Percentiles rank a stretch among this genome's conserved stretches.
Evolutionary conservation across 2,329 filamentous ascomycete genomes (phyloP).

Genomic region (Lasiodiplodia sp.): DNA sequence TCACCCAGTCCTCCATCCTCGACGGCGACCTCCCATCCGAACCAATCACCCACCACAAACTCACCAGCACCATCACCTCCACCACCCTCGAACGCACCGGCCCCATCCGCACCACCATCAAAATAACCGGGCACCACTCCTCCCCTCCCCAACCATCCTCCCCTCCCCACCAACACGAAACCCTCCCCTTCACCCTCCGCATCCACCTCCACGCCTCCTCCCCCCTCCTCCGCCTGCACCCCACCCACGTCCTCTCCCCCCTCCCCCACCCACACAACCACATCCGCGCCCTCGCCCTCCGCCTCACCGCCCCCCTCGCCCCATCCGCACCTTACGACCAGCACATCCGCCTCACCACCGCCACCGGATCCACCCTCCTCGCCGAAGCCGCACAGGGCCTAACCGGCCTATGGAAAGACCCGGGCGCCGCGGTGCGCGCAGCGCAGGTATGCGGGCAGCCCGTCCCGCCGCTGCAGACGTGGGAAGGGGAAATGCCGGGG

Average conservation of each 20-base stretch:
- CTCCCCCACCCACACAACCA: slow-evolving; percentile 45
- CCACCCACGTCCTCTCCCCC: slow-evolving; percentile 51
- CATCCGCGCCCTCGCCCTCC: slow-evolving; percentile 62
- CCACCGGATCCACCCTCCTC: slow-evolving; percentile 61
- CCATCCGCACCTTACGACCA: slow-evolving; percentile 63
- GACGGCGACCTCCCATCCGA: slow-evolving; percentile 39
- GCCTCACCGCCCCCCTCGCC: slow-evolving; percentile 62
- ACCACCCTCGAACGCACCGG: slow-evolving; percentile 4
- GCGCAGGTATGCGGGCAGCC: slow-evolving; percentile 60
- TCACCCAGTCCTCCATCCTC: slow-evolving; percentile 58
- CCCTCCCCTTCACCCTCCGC: slow-evolving; percentile 13
- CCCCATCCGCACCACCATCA: slow-evolving; percentile 15
- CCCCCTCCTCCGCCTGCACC: slow-evolving; percentile 38
- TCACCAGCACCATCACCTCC: slow-evolving; percentile 19
- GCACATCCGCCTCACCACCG: slow-evolving; percentile 64
- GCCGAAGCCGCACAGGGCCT: slow-evolving; percentile 67
- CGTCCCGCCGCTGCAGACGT: slow-evolving; percentile 51
- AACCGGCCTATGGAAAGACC: slow-evolving; percentile 65
- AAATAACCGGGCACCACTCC: slow-evolving; percentile 12
- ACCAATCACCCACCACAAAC: not conserved
- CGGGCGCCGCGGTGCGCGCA: slow-evolving; percentile 56
- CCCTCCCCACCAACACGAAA: not conserved
- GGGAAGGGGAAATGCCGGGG: slow-evolving; percentile 38
- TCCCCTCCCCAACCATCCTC: slow-evolving; percentile 39
- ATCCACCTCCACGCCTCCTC: slow-evolving; percentile 4